These are phyloP conservation scores for Biscutella laevigata DNA, from an alignment of 441 rosid species.

Conservation along the genomic window DNA sequence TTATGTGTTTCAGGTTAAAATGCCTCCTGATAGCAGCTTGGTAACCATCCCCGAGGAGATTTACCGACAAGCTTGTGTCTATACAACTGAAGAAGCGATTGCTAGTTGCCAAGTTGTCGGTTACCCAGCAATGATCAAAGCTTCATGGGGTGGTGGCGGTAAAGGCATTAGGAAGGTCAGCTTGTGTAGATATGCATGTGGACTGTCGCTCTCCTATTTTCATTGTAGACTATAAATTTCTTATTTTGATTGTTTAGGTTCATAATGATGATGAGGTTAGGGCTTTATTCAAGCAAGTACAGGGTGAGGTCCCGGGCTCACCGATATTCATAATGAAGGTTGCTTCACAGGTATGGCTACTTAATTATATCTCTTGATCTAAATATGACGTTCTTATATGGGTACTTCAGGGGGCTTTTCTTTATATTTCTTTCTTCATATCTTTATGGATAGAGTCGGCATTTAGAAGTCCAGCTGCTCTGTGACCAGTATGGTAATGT, in stretches of 20 bases:
- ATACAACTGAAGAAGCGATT: slow-evolving; percentile 96
- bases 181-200: slow-evolving; percentile 14
- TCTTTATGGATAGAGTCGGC: slow-evolving; percentile 67
- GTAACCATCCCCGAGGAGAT: slow-evolving; percentile 80
- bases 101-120: slow-evolving; percentile 98
- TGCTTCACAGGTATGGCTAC: slow-evolving; percentile 88
- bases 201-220: slow-evolving; percentile 3
- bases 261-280: slow-evolving; percentile 97
- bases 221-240: slow-evolving; percentile 1
- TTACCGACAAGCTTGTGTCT: slow-evolving; percentile 91
- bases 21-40: slow-evolving; percentile 68
- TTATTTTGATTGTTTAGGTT: slow-evolving; percentile 43
- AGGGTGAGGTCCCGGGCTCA: slow-evolving; percentile 99
- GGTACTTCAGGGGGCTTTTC: slow-evolving; percentile 4
- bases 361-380: slow-evolving; percentile 21
- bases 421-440: not conserved
- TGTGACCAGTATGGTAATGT: slow-evolving; percentile 96
- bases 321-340: slow-evolving; percentile 99
- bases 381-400: slow-evolving; percentile 12
- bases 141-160: slow-evolving; percentile 99
- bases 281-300: slow-evolving; percentile 99
- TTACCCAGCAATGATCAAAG: slow-evolving; percentile 99
- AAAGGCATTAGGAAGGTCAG: slow-evolving; percentile 99
- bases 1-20: slow-evolving; percentile 60
- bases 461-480: slow-evolving; percentile 94